phyloP scores from a whole-genome alignment of 345 rosid genomes.

The Nasturtium officinale region DNA sequence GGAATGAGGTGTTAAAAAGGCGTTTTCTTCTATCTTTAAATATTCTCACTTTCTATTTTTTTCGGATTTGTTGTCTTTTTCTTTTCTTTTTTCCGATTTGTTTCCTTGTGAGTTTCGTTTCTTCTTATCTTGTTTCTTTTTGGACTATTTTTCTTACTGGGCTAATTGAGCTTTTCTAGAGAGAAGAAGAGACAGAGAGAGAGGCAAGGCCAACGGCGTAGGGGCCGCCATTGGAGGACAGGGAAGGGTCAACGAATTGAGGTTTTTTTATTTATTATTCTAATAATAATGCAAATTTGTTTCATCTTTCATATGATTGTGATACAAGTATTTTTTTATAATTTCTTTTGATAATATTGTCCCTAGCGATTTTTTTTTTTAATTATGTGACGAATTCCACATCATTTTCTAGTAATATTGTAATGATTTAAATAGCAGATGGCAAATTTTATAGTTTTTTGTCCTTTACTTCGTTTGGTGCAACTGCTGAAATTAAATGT shows the following conservation, averaged over 20 bases:
- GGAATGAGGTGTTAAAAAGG: constrained; percentile 45
- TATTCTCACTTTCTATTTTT: neutral
- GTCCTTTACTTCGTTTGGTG: constrained; percentile 42
- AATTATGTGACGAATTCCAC: constrained; percentile 19
- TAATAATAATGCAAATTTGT: constrained; percentile 28
- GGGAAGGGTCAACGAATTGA: constrained; percentile 81
- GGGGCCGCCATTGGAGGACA: constrained; percentile 96
- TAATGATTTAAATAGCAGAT: constrained; percentile 40
- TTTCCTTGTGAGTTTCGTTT: constrained; percentile 42
- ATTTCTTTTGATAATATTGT: constrained; percentile 26
- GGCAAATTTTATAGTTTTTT: constrained; percentile 43
- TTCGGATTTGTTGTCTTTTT: constrained; percentile 22
- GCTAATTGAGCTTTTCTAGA: constrained; percentile 49
- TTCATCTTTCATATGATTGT: constrained; percentile 43
- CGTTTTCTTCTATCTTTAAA: constrained; percentile 1
- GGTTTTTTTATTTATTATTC: neutral
- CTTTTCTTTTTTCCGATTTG: constrained; percentile 34
- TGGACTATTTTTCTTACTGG: constrained; percentile 48
- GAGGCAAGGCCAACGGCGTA: constrained; percentile 85
- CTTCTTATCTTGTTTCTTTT: constrained; percentile 48
- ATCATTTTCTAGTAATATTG: constrained; percentile 38
- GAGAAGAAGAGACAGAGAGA: constrained; percentile 26
- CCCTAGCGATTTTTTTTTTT: constrained; percentile 30
- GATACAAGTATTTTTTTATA: constrained; percentile 29
- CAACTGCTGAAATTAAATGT: constrained; percentile 44